Evolutionary conservation across 176 grass and related monocot genomes (phyloP).

Genomic region (sorghum (Sorghum bicolor)): DNA sequence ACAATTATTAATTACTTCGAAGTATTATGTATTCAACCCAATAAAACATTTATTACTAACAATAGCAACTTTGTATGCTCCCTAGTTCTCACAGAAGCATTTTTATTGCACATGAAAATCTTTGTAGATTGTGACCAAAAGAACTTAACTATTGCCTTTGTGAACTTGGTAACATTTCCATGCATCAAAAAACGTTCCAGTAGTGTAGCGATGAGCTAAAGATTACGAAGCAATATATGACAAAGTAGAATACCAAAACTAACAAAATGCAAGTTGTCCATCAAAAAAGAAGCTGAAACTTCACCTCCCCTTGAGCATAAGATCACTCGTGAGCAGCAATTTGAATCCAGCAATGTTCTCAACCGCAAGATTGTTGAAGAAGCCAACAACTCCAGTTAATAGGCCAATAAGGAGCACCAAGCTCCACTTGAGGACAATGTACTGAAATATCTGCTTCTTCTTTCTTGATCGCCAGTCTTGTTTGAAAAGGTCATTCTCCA

Average conservation of each 20-base stretch:
- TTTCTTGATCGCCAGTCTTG: slow-evolving; percentile 85
- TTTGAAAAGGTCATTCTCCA: slow-evolving; percentile 91
- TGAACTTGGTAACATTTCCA: slow-evolving; percentile 8
- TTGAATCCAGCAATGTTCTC: slow-evolving; percentile 93
- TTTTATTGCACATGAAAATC: not conserved
- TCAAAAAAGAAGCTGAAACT: not conserved
- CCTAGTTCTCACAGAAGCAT: not conserved
- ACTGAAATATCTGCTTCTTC: slow-evolving; percentile 84
- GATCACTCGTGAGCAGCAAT: slow-evolving; percentile 51
- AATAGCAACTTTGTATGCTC: not conserved
- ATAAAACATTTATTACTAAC: not conserved
- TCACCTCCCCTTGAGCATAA: slow-evolving; percentile 74
- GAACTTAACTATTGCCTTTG: not conserved
- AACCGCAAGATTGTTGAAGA: slow-evolving; percentile 89
- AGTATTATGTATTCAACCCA: not conserved
- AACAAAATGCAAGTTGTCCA: not conserved
- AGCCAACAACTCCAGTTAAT: slow-evolving; percentile 65
- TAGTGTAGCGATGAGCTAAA: not conserved
- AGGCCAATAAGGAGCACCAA: slow-evolving; percentile 77
- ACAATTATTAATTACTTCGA: slow-evolving; percentile 24
- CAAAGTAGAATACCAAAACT: not conserved
- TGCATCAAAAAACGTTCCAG: not conserved
- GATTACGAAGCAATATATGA: not conserved
- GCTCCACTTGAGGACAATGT: slow-evolving; percentile 83
- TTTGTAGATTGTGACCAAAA: not conserved